Conservation (phyloP, 2,329 filamentous ascomycete species). For the Fusarium multiceps region DNA sequence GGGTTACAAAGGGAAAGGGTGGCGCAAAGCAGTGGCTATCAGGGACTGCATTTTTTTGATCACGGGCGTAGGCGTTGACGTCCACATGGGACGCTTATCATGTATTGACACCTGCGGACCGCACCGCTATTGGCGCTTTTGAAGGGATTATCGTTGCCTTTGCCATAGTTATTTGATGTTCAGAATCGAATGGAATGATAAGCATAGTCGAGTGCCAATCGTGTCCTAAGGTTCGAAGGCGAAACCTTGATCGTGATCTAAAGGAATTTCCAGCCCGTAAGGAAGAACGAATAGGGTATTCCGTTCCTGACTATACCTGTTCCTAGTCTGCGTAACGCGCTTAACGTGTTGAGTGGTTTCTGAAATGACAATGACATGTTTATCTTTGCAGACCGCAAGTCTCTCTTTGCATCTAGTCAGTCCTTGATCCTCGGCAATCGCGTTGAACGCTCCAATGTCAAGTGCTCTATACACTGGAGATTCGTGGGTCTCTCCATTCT, state of each 20-base stretch:
- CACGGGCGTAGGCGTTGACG: conserved; percentile 25
- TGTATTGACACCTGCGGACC: not conserved
- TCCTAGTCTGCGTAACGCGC: conserved; percentile 27
- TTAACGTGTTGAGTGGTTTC: conserved; percentile 2
- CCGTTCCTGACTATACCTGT: conserved; percentile 34
- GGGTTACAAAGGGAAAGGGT: not conserved
- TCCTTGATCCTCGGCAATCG: not conserved
- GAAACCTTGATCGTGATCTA: conserved; percentile 1
- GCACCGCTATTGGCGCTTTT: not conserved
- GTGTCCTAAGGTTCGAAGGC: not conserved
- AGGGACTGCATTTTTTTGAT: conserved; percentile 6
- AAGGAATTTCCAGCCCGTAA: not conserved
- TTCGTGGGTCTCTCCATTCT: conserved; percentile 3
- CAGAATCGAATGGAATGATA: conserved; percentile 4
- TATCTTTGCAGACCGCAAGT: not conserved
- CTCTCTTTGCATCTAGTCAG: not conserved
- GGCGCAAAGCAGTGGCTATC: conserved; percentile 2
- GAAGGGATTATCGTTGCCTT: not conserved
- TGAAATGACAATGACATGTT: conserved; percentile 2
- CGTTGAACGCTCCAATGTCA: not conserved
- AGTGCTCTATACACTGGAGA: not conserved
- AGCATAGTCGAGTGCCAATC: not conserved
- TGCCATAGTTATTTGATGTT: not conserved
- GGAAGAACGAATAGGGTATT: conserved; percentile 2
- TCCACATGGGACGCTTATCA: conserved; percentile 7